Base-by-base conservation (phyloP, 2,329 filamentous ascomycete species). In the Colletotrichum tropicicola region DNA sequence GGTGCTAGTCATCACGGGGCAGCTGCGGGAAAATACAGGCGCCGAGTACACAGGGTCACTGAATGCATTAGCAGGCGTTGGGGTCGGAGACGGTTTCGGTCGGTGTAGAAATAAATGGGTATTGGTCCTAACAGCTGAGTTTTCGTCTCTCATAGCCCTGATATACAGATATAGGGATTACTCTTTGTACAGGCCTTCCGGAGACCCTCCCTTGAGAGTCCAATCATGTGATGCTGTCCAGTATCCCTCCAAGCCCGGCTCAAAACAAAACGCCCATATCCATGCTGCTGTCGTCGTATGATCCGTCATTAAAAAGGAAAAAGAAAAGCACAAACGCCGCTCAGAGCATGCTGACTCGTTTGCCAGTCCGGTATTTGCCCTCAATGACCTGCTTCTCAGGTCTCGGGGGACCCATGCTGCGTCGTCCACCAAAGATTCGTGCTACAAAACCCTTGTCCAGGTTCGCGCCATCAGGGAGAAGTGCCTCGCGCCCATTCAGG, bases 401-500 rank as follows among this genome's bases (percentile, higher is more conserved):
- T 9, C 37, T 58, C 19, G 45, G 13, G 8, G 9, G 41, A 5
- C 45, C 52, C 4, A 51, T 27, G 8, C 52, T 67, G 10, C 37
- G 55, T 27, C 55, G 56, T 27, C 59, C 65, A n/a, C 62, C 58
- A 5, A 68, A 67, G 1, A 68, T 51, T 2, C 67, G 44, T 1
- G 55, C 48, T 9, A 68, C 60, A 15, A 68, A 37, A 1, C 65
- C 65, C 45, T 48, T 65, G 12, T 67, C 55, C 56, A 55, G 35
- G 23, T 67, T 72, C 15, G 72, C 74, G 6, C 79, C 79, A 2
- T 69, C 63, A 0, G 83, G 82, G 0, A 85, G 74, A 5, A 86
- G 73, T 13, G 67, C 68, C 2, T 77, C 72, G n/a, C 78, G 76
- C 9, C 75, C 72, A 45, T 71, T 67, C 4, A 71, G 75, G 7